Conservation (phyloP, 2,329 filamentous ascomycete species). For the Hypoxylon sp. region DNA sequence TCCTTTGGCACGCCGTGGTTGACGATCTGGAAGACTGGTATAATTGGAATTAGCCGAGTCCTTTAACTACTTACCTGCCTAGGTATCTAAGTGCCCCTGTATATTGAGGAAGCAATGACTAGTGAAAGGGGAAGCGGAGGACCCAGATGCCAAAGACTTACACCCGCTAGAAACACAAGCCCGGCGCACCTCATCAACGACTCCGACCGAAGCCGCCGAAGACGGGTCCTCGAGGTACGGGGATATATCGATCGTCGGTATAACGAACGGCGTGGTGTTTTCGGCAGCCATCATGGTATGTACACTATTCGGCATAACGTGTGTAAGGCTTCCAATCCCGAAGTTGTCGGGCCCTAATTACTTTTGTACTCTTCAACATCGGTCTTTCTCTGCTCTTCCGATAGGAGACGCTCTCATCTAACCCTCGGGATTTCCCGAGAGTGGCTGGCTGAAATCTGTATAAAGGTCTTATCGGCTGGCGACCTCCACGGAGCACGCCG, state of each 20-base stretch:
- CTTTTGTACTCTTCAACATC: background rate
- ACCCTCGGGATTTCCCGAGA: background rate
- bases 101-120: no score
- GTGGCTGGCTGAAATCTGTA: background rate
- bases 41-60: background rate
- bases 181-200: constrained; percentile 50
- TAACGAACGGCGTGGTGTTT: constrained; percentile 20
- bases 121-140: no score
- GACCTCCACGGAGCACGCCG: constrained; percentile 30
- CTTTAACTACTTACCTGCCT: no score
- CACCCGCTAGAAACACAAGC: constrained; percentile 59
- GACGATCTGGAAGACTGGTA: constrained; percentile 62
- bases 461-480: constrained; percentile 21
- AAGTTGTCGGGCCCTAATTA: background rate
- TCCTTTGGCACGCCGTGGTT: constrained; percentile 59
- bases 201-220: constrained; percentile 44
- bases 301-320: no score
- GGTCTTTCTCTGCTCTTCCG: background rate
- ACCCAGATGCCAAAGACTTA: constrained; percentile 1
- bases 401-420: background rate
- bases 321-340: background rate
- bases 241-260: constrained; percentile 53
- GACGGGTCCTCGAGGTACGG: constrained; percentile 51
- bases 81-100: no score
- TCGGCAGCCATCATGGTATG: constrained; percentile 24